Evolutionary conservation across 441 rosid species (phyloP).

Genomic region (Euphorbia schlechtendalii): DNA sequence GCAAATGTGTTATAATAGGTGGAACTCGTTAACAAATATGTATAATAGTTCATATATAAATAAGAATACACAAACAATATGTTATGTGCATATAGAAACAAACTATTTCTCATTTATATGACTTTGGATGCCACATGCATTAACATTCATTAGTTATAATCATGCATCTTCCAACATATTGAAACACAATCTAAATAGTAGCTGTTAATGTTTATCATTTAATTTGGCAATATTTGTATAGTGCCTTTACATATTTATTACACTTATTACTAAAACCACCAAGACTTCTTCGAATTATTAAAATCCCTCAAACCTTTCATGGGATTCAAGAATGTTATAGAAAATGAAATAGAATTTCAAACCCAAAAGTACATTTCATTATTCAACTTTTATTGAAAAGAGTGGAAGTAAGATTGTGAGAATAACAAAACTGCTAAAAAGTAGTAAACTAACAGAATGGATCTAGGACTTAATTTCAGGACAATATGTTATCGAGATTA

Average conservation of each 20-base stretch:
- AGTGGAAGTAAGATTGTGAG: background rate
- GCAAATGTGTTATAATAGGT: too few relatives aligned
- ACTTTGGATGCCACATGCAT: too few relatives aligned
- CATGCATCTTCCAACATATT: background rate
- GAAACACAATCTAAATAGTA: background rate
- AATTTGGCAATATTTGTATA: background rate
- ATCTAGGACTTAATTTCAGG: background rate
- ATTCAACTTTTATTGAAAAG: background rate
- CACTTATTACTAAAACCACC: background rate
- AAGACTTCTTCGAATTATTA: background rate
- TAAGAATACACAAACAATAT: too few relatives aligned
- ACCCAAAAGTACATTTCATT: background rate
- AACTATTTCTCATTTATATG: too few relatives aligned
- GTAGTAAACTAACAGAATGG: background rate
- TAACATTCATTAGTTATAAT: too few relatives aligned
- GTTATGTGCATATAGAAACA: too few relatives aligned
- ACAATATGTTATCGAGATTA: background rate
- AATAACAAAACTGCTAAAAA: slow-evolving; percentile 4
- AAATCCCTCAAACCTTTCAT: background rate
- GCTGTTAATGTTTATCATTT: background rate
- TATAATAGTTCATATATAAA: too few relatives aligned
- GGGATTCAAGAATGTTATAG: background rate
- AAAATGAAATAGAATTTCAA: background rate
- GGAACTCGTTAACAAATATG: too few relatives aligned
- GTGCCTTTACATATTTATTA: background rate